Evolutionary conservation across 768 basidiomycete genomes (phyloP).

Genomic region (Stropharia rugosoannulata): DNA sequence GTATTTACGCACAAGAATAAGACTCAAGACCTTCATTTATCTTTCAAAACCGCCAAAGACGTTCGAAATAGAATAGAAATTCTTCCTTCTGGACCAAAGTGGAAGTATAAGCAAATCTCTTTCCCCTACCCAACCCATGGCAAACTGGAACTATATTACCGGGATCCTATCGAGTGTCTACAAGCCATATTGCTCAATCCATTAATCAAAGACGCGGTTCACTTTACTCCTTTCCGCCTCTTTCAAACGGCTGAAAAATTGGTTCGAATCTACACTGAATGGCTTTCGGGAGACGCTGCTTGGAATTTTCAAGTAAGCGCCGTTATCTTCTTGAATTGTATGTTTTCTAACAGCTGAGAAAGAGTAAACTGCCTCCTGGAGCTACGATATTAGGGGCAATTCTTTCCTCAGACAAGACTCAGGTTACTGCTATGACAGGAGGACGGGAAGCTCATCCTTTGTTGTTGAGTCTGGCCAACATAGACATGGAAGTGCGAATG

Average conservation of each 20-base stretch:
- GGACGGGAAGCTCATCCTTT: slow-evolving; percentile 27
- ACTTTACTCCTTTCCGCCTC: slow-evolving; percentile 9
- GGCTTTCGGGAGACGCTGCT: slow-evolving; percentile 12
- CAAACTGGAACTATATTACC: too few relatives aligned
- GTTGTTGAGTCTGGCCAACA: slow-evolving; percentile 28
- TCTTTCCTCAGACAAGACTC: slow-evolving; percentile 28
- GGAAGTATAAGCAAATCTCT: too few relatives aligned
- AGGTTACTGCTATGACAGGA: slow-evolving; percentile 25
- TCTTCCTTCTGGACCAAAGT: too few relatives aligned
- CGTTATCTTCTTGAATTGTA: background rate
- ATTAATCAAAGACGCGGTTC: background rate
- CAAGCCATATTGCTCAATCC: background rate
- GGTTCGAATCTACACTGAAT: slow-evolving; percentile 12
- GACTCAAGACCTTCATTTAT: too few relatives aligned
- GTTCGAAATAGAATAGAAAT: too few relatives aligned
- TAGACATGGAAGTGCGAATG: slow-evolving; percentile 22
- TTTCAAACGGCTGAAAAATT: slow-evolving; percentile 7
- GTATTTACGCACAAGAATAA: too few relatives aligned
- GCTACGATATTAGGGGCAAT: slow-evolving; percentile 25
- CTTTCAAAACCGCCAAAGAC: too few relatives aligned
- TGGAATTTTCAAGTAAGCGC: slow-evolving; percentile 17
- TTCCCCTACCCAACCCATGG: too few relatives aligned
- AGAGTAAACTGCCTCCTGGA: slow-evolving; percentile 18
- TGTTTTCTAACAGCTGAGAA: background rate
- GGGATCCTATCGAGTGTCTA: background rate